These are phyloP conservation scores for Craspedostauros australis DNA, from an alignment of 108 stramenopile species.

Conservation along the genomic window DNA sequence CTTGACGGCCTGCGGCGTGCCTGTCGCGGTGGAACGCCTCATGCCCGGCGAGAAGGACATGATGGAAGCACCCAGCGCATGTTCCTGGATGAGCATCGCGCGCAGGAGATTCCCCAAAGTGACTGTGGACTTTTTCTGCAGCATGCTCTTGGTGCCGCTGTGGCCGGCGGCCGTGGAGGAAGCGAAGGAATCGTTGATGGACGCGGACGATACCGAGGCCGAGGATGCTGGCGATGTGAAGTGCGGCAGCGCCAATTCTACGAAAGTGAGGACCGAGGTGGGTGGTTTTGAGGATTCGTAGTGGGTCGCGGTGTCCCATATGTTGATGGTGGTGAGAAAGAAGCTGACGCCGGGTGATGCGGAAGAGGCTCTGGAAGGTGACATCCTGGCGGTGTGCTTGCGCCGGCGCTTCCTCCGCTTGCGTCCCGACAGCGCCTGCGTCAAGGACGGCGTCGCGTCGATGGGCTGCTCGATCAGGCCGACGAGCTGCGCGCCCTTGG, in stretches of 20 bases:
- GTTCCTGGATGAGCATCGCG: conserved; percentile 15
- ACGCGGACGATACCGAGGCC: too few species aligned
- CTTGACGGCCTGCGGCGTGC: too few species aligned
- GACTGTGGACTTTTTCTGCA: conserved; percentile 50
- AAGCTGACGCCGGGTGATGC: conserved; percentile 9
- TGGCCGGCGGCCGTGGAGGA: too few species aligned
- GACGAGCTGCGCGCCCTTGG: conserved; percentile 40
- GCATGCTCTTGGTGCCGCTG: too few species aligned
- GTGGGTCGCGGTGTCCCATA: too few species aligned
- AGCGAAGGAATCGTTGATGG: too few species aligned
- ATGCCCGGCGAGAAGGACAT: too few species aligned
- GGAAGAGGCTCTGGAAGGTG: too few species aligned
- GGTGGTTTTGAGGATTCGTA: conserved; percentile 5
- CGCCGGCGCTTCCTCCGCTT: not conserved
- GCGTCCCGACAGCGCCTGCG: not conserved
- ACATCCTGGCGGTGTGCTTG: too few species aligned
- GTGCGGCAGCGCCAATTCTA: conserved; percentile 7
- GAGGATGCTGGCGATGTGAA: conserved; percentile 1
- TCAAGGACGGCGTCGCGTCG: conserved; percentile 24
- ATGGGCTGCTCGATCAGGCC: conserved; percentile 45
- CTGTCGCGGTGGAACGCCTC: too few species aligned
- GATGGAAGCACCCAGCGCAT: too few species aligned
- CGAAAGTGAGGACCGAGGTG: conserved; percentile 19
- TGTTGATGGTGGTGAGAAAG: conserved; percentile 3
- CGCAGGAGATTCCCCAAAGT: conserved; percentile 41